phyloP scores from a whole-genome alignment of 352 stramenopile species.

The Phytophthora vignae region DNA sequence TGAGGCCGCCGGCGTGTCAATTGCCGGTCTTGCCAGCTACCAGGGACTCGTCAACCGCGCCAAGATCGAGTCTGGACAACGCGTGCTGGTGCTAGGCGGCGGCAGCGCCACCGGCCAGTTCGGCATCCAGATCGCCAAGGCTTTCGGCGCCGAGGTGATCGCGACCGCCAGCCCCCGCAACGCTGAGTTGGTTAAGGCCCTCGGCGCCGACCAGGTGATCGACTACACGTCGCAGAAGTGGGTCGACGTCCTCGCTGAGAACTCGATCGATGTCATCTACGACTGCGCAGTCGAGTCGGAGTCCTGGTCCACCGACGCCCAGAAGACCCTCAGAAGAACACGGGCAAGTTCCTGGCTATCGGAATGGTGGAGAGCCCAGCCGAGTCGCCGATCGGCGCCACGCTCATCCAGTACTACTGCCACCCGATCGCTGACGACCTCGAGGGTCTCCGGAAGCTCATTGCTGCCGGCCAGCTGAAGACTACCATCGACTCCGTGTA shows the following conservation, averaged over 20 bases:
- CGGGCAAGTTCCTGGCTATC: slow-evolving; percentile 42
- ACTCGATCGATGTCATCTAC: slow-evolving; percentile 48
- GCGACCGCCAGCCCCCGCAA: slow-evolving; percentile 45
- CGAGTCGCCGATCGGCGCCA: slow-evolving; percentile 58
- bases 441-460: slow-evolving; percentile 29
- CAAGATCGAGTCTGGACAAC: slow-evolving; percentile 30
- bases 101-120: slow-evolving; percentile 59
- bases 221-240: slow-evolving; percentile 63
- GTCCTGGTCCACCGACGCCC: slow-evolving; percentile 38
- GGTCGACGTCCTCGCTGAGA: slow-evolving; percentile 32
- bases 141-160: slow-evolving; percentile 50
- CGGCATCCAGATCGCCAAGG: slow-evolving; percentile 66
- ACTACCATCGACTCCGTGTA: not conserved
- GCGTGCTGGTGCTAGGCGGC: slow-evolving; percentile 66
- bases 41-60: slow-evolving; percentile 41
- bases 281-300: slow-evolving; percentile 41
- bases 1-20: slow-evolving; percentile 42
- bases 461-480: not conserved
- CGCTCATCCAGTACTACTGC: slow-evolving; percentile 27
- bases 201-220: slow-evolving; percentile 60
- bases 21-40: slow-evolving; percentile 41
- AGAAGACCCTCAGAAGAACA: slow-evolving; percentile 39
- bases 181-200: slow-evolving; percentile 49
- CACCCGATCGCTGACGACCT: slow-evolving; percentile 38
- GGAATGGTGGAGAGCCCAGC: slow-evolving; percentile 24